Evolutionary conservation across 208 protist genomes (phyloP), one percentile per base, ranked within the genome.

Genomic region (Cochliopodium minus): DNA sequence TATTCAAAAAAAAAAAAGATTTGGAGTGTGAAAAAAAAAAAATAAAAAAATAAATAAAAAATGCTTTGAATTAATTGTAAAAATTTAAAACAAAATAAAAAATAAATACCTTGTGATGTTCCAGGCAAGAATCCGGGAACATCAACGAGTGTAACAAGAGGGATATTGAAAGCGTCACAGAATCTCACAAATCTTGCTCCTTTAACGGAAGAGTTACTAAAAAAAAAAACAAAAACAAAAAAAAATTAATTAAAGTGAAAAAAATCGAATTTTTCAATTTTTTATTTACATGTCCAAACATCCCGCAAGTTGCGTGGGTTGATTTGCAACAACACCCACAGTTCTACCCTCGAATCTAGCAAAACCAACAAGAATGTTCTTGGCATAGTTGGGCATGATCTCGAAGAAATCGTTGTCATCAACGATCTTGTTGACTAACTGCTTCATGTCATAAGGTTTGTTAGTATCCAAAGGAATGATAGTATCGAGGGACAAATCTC

Each of bases 81-180:
- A 57, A 65, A 62, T 50, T 40, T 62, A 17, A 42, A 39, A 56
- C 36, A 63, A n/a, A 64, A 26, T 28, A 20, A 45, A 26, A n/a
- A n/a, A n/a, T n/a, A n/a, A n/a, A n/a, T n/a, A n/a, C n/a, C n/a
- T 72, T 85, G 76, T 36, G 59, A 46, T 33, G 83, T 77, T 46
- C 83, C 87, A n/a, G 90, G 90, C 46, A 94, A 68, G 79, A 94
- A 95, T 51, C 91, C 90, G 28, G 91, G 91, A 49, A 95, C 90
- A 56, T 95, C 88, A 10, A 92, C 86, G 35, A 95, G 83, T 17
- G 89, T 94, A 39, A 95, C 17, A 40, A 96, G 72, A 17, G 91
- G 91, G 61, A 96, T 94, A 79, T 93, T 91, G 76, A 94, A 96
- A 42, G 80, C 72, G 61, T 96, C 89, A 57, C 86, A 90, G 71